These are phyloP conservation scores for Diaporthe ampelina DNA, from an alignment of 2,329 filamentous ascomycete genomes.

Conservation along the genomic window DNA sequence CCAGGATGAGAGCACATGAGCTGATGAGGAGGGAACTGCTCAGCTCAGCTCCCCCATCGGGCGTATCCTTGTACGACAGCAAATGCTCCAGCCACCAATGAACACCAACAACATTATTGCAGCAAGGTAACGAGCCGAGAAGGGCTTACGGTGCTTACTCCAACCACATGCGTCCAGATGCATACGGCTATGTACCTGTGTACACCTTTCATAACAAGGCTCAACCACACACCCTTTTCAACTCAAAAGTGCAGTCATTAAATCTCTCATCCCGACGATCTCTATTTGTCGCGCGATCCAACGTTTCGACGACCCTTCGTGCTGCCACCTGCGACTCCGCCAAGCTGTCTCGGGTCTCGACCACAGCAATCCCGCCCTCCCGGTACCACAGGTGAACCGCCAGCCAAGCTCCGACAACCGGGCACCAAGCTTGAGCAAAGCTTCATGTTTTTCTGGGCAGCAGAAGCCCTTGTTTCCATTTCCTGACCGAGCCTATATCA, in stretches of 20 bases:
- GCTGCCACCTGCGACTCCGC: slow-evolving; percentile 27
- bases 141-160: background rate
- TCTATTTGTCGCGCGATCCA: background rate
- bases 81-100: background rate
- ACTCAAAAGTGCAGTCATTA: background rate
- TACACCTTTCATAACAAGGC: background rate
- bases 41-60: background rate
- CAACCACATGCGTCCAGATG: background rate
- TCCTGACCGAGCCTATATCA: background rate
- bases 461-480: background rate
- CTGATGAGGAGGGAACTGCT: background rate
- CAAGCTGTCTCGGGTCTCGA: slow-evolving; percentile 30
- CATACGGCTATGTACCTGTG: background rate
- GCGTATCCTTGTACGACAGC: background rate
- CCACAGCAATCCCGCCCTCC: slow-evolving; percentile 15
- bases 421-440: slow-evolving; percentile 8
- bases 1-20: background rate
- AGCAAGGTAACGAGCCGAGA: background rate
- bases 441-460: slow-evolving; percentile 6
- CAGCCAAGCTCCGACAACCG: slow-evolving; percentile 18
- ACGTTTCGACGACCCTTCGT: slow-evolving; percentile 15
- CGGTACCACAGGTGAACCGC: slow-evolving; percentile 7
- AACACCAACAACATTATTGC: background rate
- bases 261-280: slow-evolving; percentile 6
- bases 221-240: no score